Percentiles rank a stretch among this genome's conserved stretches.
Conservation (phyloP, 352 stramenopile genomes). For the Globisporangium recalcitrans region DNA sequence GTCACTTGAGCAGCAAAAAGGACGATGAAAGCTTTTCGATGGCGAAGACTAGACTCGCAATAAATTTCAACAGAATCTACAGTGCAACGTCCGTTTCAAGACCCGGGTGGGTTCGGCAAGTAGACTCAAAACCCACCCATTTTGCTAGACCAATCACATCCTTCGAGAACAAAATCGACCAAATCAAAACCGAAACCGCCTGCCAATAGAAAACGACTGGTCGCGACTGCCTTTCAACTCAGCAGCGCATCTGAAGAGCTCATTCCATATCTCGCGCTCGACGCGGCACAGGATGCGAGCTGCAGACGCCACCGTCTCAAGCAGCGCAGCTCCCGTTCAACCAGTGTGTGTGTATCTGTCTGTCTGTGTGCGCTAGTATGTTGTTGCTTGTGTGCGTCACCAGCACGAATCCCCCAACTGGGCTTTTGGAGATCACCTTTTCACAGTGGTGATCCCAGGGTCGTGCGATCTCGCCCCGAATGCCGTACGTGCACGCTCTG, state of each 20-base stretch:
- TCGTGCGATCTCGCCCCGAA: conserved; percentile 79
- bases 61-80: too few relatives aligned
- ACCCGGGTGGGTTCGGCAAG: too few relatives aligned
- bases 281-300: conserved; percentile 1
- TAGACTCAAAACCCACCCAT: not conserved
- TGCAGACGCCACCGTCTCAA: not conserved
- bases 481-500: conserved; percentile 16
- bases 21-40: too few relatives aligned
- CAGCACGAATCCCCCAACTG: conserved; percentile 47
- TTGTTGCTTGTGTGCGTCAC: conserved; percentile 1
- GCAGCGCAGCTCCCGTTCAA: not conserved
- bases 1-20: too few relatives aligned
- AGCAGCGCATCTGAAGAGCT: not conserved
- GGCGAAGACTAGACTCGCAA: too few relatives aligned
- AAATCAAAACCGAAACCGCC: not conserved
- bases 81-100: too few relatives aligned
- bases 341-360: not conserved
- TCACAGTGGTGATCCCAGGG: conserved; percentile 85
- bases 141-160: not conserved
- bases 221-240: not conserved
- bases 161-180: not conserved
- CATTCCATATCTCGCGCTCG: conserved; percentile 7
- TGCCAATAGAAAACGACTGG: conserved; percentile 15
- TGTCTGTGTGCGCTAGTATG: not conserved
- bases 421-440: conserved; percentile 78